Evolutionary conservation across 2,329 filamentous ascomycete genomes (phyloP).

Genomic region (Colletotrichum liriopes): DNA sequence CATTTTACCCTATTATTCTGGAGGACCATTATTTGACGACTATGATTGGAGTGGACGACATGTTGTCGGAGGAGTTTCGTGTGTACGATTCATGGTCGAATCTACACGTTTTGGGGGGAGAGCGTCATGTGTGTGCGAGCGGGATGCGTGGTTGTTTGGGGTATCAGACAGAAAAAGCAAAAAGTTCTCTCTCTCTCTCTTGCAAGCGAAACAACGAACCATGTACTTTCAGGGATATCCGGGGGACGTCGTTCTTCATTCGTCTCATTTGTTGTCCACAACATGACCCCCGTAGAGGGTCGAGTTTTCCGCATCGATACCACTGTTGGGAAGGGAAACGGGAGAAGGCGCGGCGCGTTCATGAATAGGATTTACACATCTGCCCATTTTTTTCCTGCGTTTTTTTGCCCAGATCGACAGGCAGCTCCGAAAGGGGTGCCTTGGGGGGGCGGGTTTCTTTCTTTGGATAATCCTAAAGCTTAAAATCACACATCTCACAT

Average conservation of each 20-base stretch:
- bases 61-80: background rate
- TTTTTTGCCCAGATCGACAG: background rate
- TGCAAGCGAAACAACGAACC: slow-evolving; percentile 16
- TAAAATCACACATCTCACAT: slow-evolving; percentile 16
- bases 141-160: background rate
- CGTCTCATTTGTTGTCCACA: slow-evolving; percentile 15
- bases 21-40: slow-evolving; percentile 31
- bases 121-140: background rate
- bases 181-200: background rate
- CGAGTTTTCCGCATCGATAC: slow-evolving; percentile 27
- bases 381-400: background rate
- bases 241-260: background rate
- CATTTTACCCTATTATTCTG: slow-evolving; percentile 19
- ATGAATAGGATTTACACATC: background rate
- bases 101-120: background rate
- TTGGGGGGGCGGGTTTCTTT: slow-evolving; percentile 5
- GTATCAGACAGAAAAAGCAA: background rate
- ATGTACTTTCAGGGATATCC: background rate
- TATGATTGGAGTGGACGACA: slow-evolving; percentile 30
- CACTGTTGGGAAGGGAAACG: slow-evolving; percentile 14
- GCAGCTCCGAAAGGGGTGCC: background rate
- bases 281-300: slow-evolving; percentile 26
- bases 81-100: background rate
- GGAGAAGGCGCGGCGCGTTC: slow-evolving; percentile 20
- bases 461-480: slow-evolving; percentile 37